phyloP scores from a whole-genome alignment of 345 rosid genomes.

The Moricandia moricandioides region DNA sequence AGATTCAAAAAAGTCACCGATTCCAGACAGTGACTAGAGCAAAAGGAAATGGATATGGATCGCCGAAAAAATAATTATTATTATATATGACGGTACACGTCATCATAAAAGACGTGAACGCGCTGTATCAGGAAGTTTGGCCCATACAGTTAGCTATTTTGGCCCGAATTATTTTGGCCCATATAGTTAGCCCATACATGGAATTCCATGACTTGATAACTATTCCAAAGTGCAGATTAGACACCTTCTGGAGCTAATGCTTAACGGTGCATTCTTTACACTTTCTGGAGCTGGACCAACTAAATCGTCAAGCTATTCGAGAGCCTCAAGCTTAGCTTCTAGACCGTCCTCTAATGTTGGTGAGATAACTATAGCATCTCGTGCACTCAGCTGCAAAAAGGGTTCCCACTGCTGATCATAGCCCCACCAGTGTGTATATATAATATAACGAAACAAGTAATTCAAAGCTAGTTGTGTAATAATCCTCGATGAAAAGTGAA shows the following conservation, averaged over 20 bases:
- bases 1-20: conserved; percentile 37
- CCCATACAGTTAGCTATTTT: neutral
- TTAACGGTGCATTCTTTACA: conserved; percentile 75
- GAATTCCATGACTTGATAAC: neutral
- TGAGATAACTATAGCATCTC: conserved; percentile 52
- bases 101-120: conserved; percentile 25
- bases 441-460: neutral
- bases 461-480: conserved; percentile 21
- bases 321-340: conserved; percentile 74
- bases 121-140: neutral
- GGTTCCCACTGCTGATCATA: conserved; percentile 68
- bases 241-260: conserved; percentile 25
- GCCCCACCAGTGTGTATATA: neutral
- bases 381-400: conserved; percentile 60
- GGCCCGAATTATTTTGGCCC: too few relatives aligned
- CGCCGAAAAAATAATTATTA: neutral
- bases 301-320: conserved; percentile 70
- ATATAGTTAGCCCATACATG: neutral
- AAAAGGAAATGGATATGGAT: conserved; percentile 33
- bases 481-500: conserved; percentile 5
- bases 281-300: conserved; percentile 56
- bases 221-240: neutral
- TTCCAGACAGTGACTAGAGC: conserved; percentile 29
- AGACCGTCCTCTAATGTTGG: conserved; percentile 71
- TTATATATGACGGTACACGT: conserved; percentile 27